Evolutionary conservation across 2,329 filamentous ascomycete species (phyloP), one percentile per base, ranked within the genome.

Genomic region (Tolypocladium amazonense): DNA sequence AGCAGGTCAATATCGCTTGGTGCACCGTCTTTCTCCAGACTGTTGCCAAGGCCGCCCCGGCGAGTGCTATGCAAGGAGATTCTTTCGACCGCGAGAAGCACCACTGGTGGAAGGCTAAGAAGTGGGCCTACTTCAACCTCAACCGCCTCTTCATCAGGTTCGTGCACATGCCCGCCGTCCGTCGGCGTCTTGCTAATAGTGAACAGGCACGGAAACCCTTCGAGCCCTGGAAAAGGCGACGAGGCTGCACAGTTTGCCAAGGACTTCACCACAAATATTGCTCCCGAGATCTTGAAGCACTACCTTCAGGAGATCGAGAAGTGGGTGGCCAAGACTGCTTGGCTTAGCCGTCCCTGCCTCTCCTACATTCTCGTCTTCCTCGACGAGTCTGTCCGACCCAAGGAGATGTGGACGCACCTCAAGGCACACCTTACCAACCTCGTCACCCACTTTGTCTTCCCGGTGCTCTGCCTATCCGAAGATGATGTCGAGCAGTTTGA

Each of bases 31-130:
- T 99, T 79, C 79, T 99, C 65, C 87, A 89, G 62, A 90, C 95
- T 57, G 89, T 97, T 41, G 87, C 88, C 66, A 97, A 97, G 75
- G 79, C 87, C 27, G 86, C 90, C 41, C 94, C 94, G 5, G 82
- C 88, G 59, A 86, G 81, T 66, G 88, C 92, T 41, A 87, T 97
- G 82, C 91, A 95, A 62, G 90, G 90, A 62, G 90, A 87, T 61
- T 77, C 88, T 58, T 86, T 90, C 61, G 93, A 97, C 70, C 86
- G 94, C 60, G 94, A 97, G 75, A 84, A 88, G 68, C 92, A 96
- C 72, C 92, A 97, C 74, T 99, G 94, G 93, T 99, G 93, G 93
- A 99, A 97, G 80, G 90, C 92, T 64, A 97, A 97, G 86, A 99
- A 99, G 76, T 97, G 94, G 94, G 89, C 93, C 18, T 99, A 97